phyloP scores from a whole-genome alignment of 805 yeast genomes.

The Saturnispora saitoi region DNA sequence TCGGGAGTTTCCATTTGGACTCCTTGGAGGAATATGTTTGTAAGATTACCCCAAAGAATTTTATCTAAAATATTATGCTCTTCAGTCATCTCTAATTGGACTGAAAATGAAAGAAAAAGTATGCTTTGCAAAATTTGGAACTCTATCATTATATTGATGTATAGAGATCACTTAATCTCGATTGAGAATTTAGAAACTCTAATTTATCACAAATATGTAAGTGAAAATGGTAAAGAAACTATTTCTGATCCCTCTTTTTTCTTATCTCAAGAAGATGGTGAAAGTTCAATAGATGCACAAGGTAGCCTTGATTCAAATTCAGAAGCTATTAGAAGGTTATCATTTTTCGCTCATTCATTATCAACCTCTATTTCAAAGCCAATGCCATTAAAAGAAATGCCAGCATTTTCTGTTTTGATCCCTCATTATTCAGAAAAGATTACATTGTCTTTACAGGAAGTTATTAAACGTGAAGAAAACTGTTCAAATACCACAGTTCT shows the following conservation, averaged over 20 bases:
- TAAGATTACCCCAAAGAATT: constrained; percentile 97
- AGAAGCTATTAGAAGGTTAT: no score
- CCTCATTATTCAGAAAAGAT: constrained; percentile 97
- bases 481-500: constrained; percentile 91
- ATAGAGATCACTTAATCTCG: constrained; percentile 96
- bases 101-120: constrained; percentile 94
- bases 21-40: constrained; percentile 98
- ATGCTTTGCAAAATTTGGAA: constrained; percentile 98
- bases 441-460: constrained; percentile 81
- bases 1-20: constrained; percentile 97
- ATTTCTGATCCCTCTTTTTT: constrained; percentile 98
- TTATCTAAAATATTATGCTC: constrained; percentile 96
- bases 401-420: constrained; percentile 91
- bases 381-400: constrained; percentile 98
- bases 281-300: constrained; percentile 68
- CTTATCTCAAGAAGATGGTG: constrained; percentile 92
- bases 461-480: constrained; percentile 94
- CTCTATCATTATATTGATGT: constrained; percentile 97
- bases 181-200: constrained; percentile 97
- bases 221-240: constrained; percentile 96
- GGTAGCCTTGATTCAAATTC: no score
- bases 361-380: constrained; percentile 54
- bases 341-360: no score
- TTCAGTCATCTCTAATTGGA: constrained; percentile 74
- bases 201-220: constrained; percentile 95